phyloP scores from a whole-genome alignment of 2,329 filamentous ascomycete genomes.

The Dryadomyces sulphureus region DNA sequence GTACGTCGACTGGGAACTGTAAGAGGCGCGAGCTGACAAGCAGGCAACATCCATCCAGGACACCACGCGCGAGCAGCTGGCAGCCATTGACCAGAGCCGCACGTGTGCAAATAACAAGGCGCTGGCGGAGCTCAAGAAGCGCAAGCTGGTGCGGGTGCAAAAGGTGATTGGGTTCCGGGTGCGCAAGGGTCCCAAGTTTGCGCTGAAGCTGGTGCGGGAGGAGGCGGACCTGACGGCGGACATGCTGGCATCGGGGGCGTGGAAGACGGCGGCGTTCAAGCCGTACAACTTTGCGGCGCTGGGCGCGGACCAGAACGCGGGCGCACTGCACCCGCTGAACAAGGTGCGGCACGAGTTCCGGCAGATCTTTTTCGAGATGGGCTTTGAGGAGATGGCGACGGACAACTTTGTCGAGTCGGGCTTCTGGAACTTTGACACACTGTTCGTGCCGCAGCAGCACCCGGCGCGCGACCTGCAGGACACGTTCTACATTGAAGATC shows the following conservation, averaged over 20 bases:
- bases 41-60: slow-evolving; percentile 65
- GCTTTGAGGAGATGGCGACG: slow-evolving; percentile 96
- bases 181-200: slow-evolving; percentile 75
- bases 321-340: slow-evolving; percentile 58
- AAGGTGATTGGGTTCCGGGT: slow-evolving; percentile 80
- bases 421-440: slow-evolving; percentile 98
- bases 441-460: slow-evolving; percentile 95
- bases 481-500: slow-evolving; percentile 92
- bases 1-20: slow-evolving; percentile 20
- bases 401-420: slow-evolving; percentile 87
- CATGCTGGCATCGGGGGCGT: slow-evolving; percentile 75
- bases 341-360: slow-evolving; percentile 94
- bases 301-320: slow-evolving; percentile 45
- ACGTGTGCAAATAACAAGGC: slow-evolving; percentile 57
- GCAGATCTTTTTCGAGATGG: slow-evolving; percentile 98
- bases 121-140: slow-evolving; percentile 73
- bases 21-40: background rate
- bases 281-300: slow-evolving; percentile 40
- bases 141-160: slow-evolving; percentile 71
- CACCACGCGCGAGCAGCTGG: slow-evolving; percentile 59
- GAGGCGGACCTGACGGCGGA: slow-evolving; percentile 91
- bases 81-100: slow-evolving; percentile 54
- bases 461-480: slow-evolving; percentile 95
- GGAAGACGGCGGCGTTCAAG: slow-evolving; percentile 84
- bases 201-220: slow-evolving; percentile 77